Base-by-base conservation (phyloP, 257 asterid genomes). In the Penstemon barbatus region DNA sequence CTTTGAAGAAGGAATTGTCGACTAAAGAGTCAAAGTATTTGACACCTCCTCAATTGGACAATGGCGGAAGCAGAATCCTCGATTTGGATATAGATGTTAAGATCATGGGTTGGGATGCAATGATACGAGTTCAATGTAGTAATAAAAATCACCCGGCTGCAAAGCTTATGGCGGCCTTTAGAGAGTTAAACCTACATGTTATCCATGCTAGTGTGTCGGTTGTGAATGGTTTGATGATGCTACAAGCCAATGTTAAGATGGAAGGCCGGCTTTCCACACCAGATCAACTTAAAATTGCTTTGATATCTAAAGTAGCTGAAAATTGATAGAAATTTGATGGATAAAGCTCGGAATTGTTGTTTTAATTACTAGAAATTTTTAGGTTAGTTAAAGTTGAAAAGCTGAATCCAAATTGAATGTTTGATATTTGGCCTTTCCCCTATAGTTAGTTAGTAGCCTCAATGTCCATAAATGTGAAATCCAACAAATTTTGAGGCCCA, bases 101-200 rank as follows among this genome's bases (percentile, higher is more conserved):
- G 82, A 86, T 91, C 57, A 88, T 85, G 2, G 91, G 92, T 0
- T 43, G 92, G 88, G 95, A 86, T 36, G 97, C 95, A 0, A 81
- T 88, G 87, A 81, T 91, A 45, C 79, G 96, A 2, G 87, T 88
- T 4, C 96, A 91, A 70, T 84, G 89, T 3, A 71, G 71, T 52
- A 91, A 85, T 69, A 85, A 73, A 78, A 88, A 88, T 71, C 97
- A 91, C 78, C 97, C 97, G 0, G 96, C 97, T 0, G 97, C 97
- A 0, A 85, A 83, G 68, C 74, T 91, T 55, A 91, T 91, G 96
- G 74, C 75, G 44, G 97, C 96, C 15, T 77, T 91, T 0, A 71
- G 78, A 61, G 97, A 88, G 66, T 64, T 88, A 0, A 87, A 91
- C 65, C 73, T 91, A 1, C 95, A 91, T 0, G 84, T 91, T 50